A percentile compares a stretch with the other conserved stretches of the same genome.
These are phyloP conservation scores for Curvularia hawaiiensis DNA, from an alignment of 2,329 filamentous ascomycete species.

Conservation along the genomic window DNA sequence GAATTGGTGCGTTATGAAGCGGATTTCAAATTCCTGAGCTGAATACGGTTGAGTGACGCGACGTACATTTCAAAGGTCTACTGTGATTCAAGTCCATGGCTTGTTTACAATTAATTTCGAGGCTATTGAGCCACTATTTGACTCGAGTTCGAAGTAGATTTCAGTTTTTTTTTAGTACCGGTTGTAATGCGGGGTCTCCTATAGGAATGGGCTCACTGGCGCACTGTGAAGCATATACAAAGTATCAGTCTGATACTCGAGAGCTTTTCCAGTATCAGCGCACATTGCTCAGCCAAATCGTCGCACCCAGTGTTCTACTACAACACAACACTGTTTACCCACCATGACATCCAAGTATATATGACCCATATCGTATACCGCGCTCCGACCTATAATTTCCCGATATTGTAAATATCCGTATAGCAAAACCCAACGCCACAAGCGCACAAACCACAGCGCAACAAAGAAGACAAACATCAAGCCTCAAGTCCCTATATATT, in stretches of 20 bases:
- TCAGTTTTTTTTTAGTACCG: no score
- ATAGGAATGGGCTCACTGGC: no score
- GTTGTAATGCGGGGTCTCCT: no score
- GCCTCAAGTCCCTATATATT: not conserved
- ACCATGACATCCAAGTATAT: not conserved
- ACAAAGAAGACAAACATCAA: not conserved
- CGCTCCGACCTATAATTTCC: not conserved
- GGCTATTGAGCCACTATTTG: no score
- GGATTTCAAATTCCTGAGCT: no score
- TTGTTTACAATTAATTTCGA: no score
- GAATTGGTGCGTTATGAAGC: no score
- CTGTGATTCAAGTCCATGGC: no score
- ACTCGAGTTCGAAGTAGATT: no score
- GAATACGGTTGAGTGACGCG: no score
- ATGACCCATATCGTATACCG: not conserved
- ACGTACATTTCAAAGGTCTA: no score
- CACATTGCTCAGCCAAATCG: not conserved
- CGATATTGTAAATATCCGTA: not conserved
- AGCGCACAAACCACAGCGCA: not conserved
- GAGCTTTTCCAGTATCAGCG: not conserved
- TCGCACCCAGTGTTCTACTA: not conserved
- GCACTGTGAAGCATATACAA: not conserved
- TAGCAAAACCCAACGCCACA: not conserved
- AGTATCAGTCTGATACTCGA: not conserved
- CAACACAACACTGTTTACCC: not conserved